Evolutionary conservation across 1,139 yeast genomes (phyloP).

Genomic region (Kodamaea sp.): DNA sequence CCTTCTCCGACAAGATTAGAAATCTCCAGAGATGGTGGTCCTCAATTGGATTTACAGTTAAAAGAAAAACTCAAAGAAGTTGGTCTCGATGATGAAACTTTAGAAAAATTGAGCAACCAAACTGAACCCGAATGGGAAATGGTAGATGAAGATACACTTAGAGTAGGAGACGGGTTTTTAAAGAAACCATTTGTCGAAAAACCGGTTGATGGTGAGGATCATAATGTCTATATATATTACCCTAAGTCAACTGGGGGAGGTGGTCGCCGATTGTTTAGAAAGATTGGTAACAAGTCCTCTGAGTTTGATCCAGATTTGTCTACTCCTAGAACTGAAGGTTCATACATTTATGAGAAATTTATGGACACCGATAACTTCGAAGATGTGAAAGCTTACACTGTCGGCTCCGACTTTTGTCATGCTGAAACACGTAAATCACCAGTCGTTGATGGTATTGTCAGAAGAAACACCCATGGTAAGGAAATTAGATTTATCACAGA

Average conservation of each 20-base stretch:
- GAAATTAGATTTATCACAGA: slow-evolving; percentile 90
- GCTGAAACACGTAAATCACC: slow-evolving; percentile 99
- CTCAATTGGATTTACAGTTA: slow-evolving; percentile 65
- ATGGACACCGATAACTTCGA: slow-evolving; percentile 98
- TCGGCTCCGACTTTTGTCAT: slow-evolving; percentile 86
- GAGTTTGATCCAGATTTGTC: slow-evolving; percentile 85
- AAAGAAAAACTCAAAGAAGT: slow-evolving; percentile 40
- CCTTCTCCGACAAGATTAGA: slow-evolving; percentile 87
- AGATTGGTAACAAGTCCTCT: slow-evolving; percentile 94
- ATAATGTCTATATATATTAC: slow-evolving; percentile 91
- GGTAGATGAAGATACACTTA: slow-evolving; percentile 84
- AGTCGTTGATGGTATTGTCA: slow-evolving; percentile 96
- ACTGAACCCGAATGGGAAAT: slow-evolving; percentile 83
- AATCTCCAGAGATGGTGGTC: slow-evolving; percentile 96
- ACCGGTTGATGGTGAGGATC: slow-evolving; percentile 99
- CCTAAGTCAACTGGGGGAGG: slow-evolving; percentile 93
- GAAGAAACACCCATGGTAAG: slow-evolving; percentile 96
- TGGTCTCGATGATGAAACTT: slow-evolving; percentile 40
- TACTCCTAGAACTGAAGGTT: slow-evolving; percentile 82
- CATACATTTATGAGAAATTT: slow-evolving; percentile 87
- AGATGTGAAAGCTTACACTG: slow-evolving; percentile 98
- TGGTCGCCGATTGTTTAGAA: slow-evolving; percentile 88
- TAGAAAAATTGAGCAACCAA: slow-evolving; percentile 59
- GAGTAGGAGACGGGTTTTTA: slow-evolving; percentile 68
- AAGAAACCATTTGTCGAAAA: slow-evolving; percentile 95